Conservation (phyloP, 2,329 filamentous ascomycete species). For the Fusarium siculi region DNA sequence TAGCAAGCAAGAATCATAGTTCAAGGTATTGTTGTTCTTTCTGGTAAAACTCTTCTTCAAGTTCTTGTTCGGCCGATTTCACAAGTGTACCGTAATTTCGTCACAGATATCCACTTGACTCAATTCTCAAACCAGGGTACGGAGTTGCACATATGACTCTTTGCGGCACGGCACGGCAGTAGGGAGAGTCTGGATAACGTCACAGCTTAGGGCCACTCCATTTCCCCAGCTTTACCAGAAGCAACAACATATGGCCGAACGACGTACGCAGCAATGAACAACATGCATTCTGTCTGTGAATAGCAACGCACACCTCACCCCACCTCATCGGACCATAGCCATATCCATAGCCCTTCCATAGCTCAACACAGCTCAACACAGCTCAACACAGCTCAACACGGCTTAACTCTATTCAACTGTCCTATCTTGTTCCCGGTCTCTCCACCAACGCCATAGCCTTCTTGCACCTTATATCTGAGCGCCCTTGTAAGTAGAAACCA, state of each 20-base stretch:
- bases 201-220: slow-evolving; percentile 7
- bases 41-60: neutral
- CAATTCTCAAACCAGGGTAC: slow-evolving; percentile 6
- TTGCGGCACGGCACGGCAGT: slow-evolving; percentile 15
- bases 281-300: neutral
- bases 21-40: neutral
- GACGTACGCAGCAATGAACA: neutral
- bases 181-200: slow-evolving; percentile 25
- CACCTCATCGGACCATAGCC: neutral
- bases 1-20: neutral
- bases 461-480: neutral
- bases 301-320: neutral
- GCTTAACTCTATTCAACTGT: slow-evolving; percentile 1
- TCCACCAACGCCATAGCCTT: slow-evolving; percentile 21
- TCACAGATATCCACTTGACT: slow-evolving; percentile 22
- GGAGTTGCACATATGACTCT: neutral
- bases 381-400: neutral
- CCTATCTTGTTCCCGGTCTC: neutral
- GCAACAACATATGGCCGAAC: slow-evolving; percentile 6
- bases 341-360: neutral
- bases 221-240: slow-evolving; percentile 15
- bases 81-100: neutral
- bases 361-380: neutral
- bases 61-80: neutral
- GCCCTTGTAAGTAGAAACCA: neutral